Conservation (phyloP, 306 rosid species). For the Dryas alaskensis region DNA sequence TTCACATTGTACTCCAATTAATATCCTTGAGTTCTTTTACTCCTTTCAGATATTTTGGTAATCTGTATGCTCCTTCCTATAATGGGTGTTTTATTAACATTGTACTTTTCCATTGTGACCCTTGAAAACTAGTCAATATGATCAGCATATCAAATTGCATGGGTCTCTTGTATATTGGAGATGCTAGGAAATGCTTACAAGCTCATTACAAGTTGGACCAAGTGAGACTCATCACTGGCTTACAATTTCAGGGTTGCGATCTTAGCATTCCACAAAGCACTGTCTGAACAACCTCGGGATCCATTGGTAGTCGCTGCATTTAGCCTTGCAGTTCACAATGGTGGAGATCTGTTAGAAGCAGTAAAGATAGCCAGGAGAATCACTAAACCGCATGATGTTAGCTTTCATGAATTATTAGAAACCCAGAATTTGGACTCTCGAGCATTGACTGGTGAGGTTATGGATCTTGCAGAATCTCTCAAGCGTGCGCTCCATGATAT, state of each 20-base stretch:
- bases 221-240: conserved; percentile 32
- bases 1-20: too few relatives aligned
- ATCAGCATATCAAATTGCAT: not conserved
- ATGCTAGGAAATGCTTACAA: conserved; percentile 3
- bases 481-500: conserved; percentile 46
- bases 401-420: conserved; percentile 67
- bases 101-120: too few relatives aligned
- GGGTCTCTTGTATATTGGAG: not conserved
- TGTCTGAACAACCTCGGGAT: conserved; percentile 64
- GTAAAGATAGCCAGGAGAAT: conserved; percentile 62
- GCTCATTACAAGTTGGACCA: conserved; percentile 25
- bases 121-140: not conserved
- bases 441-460: conserved; percentile 43
- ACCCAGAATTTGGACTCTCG: conserved; percentile 36
- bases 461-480: conserved; percentile 57
- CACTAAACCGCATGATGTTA: conserved; percentile 41
- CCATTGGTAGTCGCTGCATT: conserved; percentile 74
- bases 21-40: too few relatives aligned
- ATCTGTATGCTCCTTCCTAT: not conserved
- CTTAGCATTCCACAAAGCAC: conserved; percentile 74
- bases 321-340: conserved; percentile 72
- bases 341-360: conserved; percentile 75
- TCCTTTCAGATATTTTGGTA: not conserved
- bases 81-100: not conserved
- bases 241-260: conserved; percentile 72